Conservation (phyloP, 805 yeast species). For the Candida sithepensis region DNA sequence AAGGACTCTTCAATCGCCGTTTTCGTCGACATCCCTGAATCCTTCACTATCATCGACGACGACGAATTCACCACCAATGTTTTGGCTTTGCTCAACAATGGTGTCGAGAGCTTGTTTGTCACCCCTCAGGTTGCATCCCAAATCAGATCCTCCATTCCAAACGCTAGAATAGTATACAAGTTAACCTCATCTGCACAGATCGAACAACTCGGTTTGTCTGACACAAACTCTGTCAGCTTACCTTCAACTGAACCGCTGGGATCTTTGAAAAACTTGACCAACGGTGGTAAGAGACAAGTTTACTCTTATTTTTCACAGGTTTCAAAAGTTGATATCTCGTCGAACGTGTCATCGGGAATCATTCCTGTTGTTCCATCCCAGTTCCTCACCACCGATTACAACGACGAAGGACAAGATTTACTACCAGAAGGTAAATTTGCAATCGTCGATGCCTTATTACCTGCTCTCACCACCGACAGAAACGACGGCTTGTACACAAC, state of each 20-base stretch:
- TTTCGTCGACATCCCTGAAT: slow-evolving; percentile 23
- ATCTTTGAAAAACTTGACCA: slow-evolving; percentile 8
- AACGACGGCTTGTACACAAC: slow-evolving; percentile 83
- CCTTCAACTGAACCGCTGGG: slow-evolving; percentile 16
- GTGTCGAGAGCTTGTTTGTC: slow-evolving; percentile 27
- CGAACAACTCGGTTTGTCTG: slow-evolving; percentile 14
- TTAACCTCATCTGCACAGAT: slow-evolving; percentile 15
- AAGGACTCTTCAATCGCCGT: slow-evolving; percentile 16
- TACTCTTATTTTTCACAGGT: slow-evolving; percentile 8
- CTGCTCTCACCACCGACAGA: slow-evolving; percentile 72
- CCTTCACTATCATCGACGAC: slow-evolving; percentile 14
- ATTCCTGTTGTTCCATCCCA: slow-evolving; percentile 32
- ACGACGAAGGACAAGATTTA: slow-evolving; percentile 10
- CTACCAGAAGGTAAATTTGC: slow-evolving; percentile 29
- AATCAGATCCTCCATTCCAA: slow-evolving; percentile 30
- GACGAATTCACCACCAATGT: slow-evolving; percentile 20
- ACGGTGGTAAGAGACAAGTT: slow-evolving; percentile 16
- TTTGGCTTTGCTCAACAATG: slow-evolving; percentile 29
- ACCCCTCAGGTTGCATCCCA: slow-evolving; percentile 12
- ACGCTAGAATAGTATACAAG: slow-evolving; percentile 30
- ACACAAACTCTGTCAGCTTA: slow-evolving; percentile 20
- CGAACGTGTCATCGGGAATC: slow-evolving; percentile 32
- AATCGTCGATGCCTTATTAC: slow-evolving; percentile 38
- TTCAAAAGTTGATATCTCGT: slow-evolving; percentile 13
- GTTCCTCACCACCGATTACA: slow-evolving; percentile 33